These are phyloP conservation scores for Fusarium brachygibbosum DNA, from an alignment of 2,329 filamentous ascomycete genomes.

Conservation along the genomic window DNA sequence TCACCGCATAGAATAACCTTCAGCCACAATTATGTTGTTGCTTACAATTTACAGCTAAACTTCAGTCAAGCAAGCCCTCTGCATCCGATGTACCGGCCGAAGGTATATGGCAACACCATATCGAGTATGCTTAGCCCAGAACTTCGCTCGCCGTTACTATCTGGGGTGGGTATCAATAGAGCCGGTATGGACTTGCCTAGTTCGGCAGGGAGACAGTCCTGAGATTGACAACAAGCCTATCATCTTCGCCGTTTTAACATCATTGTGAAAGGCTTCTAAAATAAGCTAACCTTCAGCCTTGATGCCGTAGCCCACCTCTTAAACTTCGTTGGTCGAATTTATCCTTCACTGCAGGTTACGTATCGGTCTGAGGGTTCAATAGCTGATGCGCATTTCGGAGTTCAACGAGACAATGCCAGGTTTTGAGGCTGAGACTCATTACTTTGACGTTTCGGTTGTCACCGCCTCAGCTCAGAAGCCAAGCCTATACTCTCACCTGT, in stretches of 20 bases:
- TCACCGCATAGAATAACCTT: not conserved
- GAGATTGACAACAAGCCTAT: constrained; percentile 17
- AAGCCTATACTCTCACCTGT: not conserved
- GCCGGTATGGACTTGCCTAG: constrained; percentile 18
- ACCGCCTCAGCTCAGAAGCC: constrained; percentile 26
- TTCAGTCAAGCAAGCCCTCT: not conserved
- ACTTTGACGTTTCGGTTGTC: constrained; percentile 11
- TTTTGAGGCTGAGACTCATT: constrained; percentile 21
- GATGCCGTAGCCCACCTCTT: constrained; percentile 3
- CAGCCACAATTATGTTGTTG: constrained; percentile 1
- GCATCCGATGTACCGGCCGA: not conserved
- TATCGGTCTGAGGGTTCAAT: constrained; percentile 1
- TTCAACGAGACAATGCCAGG: constrained; percentile 15
- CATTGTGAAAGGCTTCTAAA: constrained; percentile 2
- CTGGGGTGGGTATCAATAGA: constrained; percentile 11
- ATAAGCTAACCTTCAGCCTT: constrained; percentile 5
- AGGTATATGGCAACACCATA: too few relatives aligned
- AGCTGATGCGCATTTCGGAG: constrained; percentile 6
- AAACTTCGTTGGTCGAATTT: not conserved
- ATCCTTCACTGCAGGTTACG: not conserved
- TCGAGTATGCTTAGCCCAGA: too few relatives aligned
- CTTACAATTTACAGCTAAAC: not conserved
- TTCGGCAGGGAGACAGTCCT: constrained; percentile 13
- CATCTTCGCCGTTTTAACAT: not conserved
- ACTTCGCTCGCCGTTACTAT: constrained; percentile 12